A percentile compares a stretch with the other conserved stretches of the same genome.
Conservation (phyloP, 805 yeast genomes). For the Cyberlindnera mrakii region DNA sequence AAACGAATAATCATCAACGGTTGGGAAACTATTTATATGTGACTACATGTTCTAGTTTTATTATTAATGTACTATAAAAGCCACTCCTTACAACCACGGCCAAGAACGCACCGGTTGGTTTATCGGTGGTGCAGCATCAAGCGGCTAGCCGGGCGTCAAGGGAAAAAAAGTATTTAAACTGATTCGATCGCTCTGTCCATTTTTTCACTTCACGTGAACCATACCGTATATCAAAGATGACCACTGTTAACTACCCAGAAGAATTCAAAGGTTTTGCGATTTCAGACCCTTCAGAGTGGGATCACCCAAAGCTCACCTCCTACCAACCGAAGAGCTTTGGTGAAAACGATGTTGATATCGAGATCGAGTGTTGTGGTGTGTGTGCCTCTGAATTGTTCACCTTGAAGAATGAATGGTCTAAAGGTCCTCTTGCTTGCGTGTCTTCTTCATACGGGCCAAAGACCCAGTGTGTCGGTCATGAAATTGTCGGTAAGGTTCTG, state of each 20-base stretch:
- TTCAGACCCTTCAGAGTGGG: conserved; percentile 44
- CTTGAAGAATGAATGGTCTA: conserved; percentile 46
- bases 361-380: conserved; percentile 56
- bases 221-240: not conserved
- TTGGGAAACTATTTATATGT: too few relatives aligned
- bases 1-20: too few relatives aligned
- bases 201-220: too few relatives aligned
- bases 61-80: too few relatives aligned
- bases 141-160: too few relatives aligned
- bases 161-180: too few relatives aligned
- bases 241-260: conserved; percentile 38
- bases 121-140: too few relatives aligned
- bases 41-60: too few relatives aligned
- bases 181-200: too few relatives aligned
- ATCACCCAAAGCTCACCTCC: conserved; percentile 44
- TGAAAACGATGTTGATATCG: conserved; percentile 45
- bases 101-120: too few relatives aligned
- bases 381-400: conserved; percentile 62
- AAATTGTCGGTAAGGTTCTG: conserved; percentile 54
- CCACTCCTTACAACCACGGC: too few relatives aligned
- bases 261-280: conserved; percentile 60
- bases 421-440: conserved; percentile 17
- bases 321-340: conserved; percentile 43
- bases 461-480: conserved; percentile 61
- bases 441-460: conserved; percentile 25